Conservation (phyloP, 371 early-diverging fungal species). For the Rhizomucor pusillus region DNA sequence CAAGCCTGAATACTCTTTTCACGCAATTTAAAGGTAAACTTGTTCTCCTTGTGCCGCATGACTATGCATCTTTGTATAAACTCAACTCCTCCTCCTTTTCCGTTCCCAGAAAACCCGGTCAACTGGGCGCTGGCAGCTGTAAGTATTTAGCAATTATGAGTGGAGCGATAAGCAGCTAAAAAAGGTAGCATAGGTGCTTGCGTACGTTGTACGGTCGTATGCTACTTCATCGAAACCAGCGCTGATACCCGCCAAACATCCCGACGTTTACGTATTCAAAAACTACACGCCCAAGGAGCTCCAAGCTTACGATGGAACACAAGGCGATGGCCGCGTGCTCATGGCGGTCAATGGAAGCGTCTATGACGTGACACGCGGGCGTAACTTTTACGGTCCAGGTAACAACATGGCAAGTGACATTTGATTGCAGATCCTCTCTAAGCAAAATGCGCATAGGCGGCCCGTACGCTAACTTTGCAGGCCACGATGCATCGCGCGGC, state of each 20-base stretch:
- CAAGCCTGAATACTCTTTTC: slow-evolving; percentile 15
- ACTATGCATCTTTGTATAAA: neutral
- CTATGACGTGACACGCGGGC: slow-evolving; percentile 85
- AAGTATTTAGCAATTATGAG: slow-evolving; percentile 22
- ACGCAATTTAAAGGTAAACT: slow-evolving; percentile 23
- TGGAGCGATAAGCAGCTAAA: slow-evolving; percentile 5
- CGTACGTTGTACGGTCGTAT: slow-evolving; percentile 31
- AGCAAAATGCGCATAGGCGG: slow-evolving; percentile 52
- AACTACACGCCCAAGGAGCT: slow-evolving; percentile 74
- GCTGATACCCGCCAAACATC: slow-evolving; percentile 34
- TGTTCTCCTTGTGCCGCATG: neutral
- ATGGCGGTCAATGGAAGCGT: slow-evolving; percentile 85
- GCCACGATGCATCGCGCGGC: slow-evolving; percentile 81
- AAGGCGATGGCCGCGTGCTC: slow-evolving; percentile 53
- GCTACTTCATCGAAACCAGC: slow-evolving; percentile 26
- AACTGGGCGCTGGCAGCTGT: slow-evolving; percentile 57
- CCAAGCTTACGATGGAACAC: slow-evolving; percentile 56
- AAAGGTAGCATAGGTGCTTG: slow-evolving; percentile 22
- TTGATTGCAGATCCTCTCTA: neutral
- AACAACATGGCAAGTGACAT: slow-evolving; percentile 5
- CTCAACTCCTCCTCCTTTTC: neutral
- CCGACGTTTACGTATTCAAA: slow-evolving; percentile 57
- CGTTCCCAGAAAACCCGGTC: slow-evolving; percentile 46
- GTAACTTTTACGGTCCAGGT: slow-evolving; percentile 92
- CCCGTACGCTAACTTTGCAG: slow-evolving; percentile 91